These are phyloP conservation scores for Plasmopara halstedii DNA, from an alignment of 352 stramenopile species.

Conservation along the genomic window DNA sequence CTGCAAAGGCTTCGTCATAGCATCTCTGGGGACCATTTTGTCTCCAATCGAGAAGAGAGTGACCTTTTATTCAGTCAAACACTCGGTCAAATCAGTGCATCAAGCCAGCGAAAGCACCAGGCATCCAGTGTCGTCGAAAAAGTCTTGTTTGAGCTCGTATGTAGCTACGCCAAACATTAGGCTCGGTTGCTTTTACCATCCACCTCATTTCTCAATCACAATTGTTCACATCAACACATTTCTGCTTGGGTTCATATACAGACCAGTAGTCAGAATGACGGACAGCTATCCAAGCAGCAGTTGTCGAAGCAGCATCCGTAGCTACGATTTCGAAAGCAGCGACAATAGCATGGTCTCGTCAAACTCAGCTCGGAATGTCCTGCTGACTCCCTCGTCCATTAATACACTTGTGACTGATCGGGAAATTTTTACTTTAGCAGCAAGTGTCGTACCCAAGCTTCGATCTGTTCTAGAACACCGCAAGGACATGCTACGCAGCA, in stretches of 20 bases:
- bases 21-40: constrained; percentile 4
- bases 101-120: constrained; percentile 26
- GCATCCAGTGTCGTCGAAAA: constrained; percentile 19
- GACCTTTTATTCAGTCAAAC: not conserved
- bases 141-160: too few relatives aligned
- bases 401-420: constrained; percentile 24
- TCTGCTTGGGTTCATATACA: not conserved
- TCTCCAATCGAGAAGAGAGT: constrained; percentile 5
- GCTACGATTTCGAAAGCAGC: constrained; percentile 29
- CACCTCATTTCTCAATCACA: constrained; percentile 14
- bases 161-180: too few relatives aligned
- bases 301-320: constrained; percentile 23
- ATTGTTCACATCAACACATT: not conserved
- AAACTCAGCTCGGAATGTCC: constrained; percentile 18
- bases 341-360: constrained; percentile 21
- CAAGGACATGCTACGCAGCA: constrained; percentile 8
- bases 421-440: constrained; percentile 27
- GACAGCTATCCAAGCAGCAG: constrained; percentile 26
- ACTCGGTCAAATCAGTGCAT: constrained; percentile 11
- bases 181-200: constrained; percentile 1
- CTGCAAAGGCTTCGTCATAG: constrained; percentile 6
- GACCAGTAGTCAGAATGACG: constrained; percentile 14
- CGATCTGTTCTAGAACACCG: constrained; percentile 22
- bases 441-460: constrained; percentile 31
- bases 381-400: constrained; percentile 25